Percentiles rank a stretch among this genome's conserved stretches.
phyloP scores from a whole-genome alignment of 148 eudicot genomes.

The Diospyros lotus region DNA sequence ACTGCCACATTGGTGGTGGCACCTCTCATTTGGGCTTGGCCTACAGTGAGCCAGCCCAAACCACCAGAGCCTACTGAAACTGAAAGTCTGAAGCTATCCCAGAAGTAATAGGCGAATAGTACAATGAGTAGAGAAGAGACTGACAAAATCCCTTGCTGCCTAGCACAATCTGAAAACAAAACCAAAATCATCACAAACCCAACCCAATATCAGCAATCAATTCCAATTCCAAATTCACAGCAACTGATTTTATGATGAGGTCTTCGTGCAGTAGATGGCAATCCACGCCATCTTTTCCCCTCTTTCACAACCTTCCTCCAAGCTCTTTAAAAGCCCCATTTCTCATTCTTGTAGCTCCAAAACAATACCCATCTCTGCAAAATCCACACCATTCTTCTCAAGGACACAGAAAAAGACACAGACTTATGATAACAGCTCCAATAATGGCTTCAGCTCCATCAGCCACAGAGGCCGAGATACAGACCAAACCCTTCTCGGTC shows the following conservation, averaged over 20 bases:
- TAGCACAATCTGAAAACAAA: too few relatives aligned
- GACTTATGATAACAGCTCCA: slow-evolving; percentile 28
- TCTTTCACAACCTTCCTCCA: slow-evolving; percentile 7
- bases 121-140: too few relatives aligned
- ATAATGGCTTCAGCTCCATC: slow-evolving; percentile 48
- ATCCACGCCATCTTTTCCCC: slow-evolving; percentile 11
- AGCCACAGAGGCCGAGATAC: slow-evolving; percentile 13
- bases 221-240: too few relatives aligned
- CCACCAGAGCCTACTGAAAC: too few relatives aligned
- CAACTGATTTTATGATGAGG: not conserved
- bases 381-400: slow-evolving; percentile 9
- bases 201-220: too few relatives aligned
- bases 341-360: slow-evolving; percentile 6
- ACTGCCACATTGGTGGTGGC: too few relatives aligned
- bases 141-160: too few relatives aligned
- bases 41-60: too few relatives aligned
- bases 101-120: too few relatives aligned
- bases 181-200: too few relatives aligned
- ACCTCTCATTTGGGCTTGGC: too few relatives aligned
- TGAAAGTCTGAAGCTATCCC: too few relatives aligned
- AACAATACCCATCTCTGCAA: slow-evolving; percentile 15
- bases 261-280: not conserved
- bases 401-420: slow-evolving; percentile 1
- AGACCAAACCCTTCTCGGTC: slow-evolving; percentile 54
- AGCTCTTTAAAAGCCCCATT: slow-evolving; percentile 8